Base-by-base conservation (phyloP, 768 basidiomycete genomes). In the Collybia sp. region DNA sequence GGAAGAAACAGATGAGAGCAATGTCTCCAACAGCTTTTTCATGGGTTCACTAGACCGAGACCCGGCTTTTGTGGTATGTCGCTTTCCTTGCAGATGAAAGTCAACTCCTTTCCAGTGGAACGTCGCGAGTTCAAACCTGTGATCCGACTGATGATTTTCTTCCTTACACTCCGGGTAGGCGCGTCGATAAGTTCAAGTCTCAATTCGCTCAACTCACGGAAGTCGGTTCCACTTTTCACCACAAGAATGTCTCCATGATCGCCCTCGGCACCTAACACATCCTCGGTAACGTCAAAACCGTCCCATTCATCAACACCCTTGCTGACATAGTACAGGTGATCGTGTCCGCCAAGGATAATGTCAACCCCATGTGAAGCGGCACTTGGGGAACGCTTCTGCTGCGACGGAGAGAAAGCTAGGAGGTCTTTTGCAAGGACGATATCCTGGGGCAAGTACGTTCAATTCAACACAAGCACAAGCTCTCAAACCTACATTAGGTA, bases 181-280 rank as follows among this genome's bases (percentile, higher is more conserved):
- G 83, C 73, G 42, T 78, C 66, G 19, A 69, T 65, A 12, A 94
- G 66, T 46, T 81, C 80, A 16, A 95, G 64, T 0, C 64, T 70
- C 37, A 93, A 67, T 49, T 89, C 87, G 43, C 88, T 90, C 30
- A 94, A 67, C 51, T 94, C 91, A 32, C 87, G 78, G 58, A 95
- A 95, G 65, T 95, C 91, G 2, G 84, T 88, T 6, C 93, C 93
- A 57, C 88, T 92, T 65, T 94, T 94, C 49, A 93, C 69, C 15
- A 87, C 71, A 15, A 90, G 68, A 25, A 87, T 69, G 41, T 87
- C 81, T 3, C 87, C 87, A 1, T 76, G 57, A 53, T 90, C 88
- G n/a, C 66, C 69, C 54, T 90, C 86, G 5, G 81, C 80, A 20
- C 87, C 91, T 12, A 85, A 72, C 20, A 77, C 72, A 3, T 68